Percentiles rank a stretch among this genome's conserved stretches.
Evolutionary conservation across 163 green algal species (phyloP).

Genomic region (Prototheca cutis): DNA sequence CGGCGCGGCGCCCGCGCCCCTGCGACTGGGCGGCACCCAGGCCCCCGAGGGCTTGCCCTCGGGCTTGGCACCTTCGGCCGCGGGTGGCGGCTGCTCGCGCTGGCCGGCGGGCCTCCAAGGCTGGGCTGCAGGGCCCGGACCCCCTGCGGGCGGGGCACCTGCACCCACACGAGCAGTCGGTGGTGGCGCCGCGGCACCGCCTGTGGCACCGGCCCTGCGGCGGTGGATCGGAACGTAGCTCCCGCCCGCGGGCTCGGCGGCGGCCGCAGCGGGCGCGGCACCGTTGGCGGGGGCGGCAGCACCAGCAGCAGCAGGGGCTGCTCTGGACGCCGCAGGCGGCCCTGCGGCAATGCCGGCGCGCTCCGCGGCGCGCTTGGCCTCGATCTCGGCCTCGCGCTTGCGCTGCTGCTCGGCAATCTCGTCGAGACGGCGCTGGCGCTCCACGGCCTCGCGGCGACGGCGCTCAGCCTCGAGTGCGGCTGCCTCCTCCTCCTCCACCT

Average conservation of each 20-base stretch:
- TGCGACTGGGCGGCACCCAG: too few relatives aligned
- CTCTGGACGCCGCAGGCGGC: not conserved
- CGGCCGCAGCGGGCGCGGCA: not conserved
- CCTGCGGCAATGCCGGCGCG: not conserved
- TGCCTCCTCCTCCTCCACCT: slow-evolving; percentile 41
- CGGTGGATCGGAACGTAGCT: too few relatives aligned
- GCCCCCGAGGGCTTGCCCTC: too few relatives aligned
- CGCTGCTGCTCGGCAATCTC: slow-evolving; percentile 50
- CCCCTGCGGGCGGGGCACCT: too few relatives aligned
- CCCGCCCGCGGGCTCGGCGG: not conserved
- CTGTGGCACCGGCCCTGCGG: too few relatives aligned
- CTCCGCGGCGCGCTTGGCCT: slow-evolving; percentile 22
- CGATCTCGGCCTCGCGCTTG: slow-evolving; percentile 57
- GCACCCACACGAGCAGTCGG: too few relatives aligned
- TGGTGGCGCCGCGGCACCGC: too few relatives aligned
- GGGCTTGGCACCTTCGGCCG: too few relatives aligned
- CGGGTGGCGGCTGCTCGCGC: too few relatives aligned
- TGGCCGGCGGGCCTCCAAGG: too few relatives aligned
- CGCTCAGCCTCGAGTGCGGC: slow-evolving; percentile 53
- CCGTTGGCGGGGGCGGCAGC: not conserved
- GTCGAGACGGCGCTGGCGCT: slow-evolving; percentile 53
- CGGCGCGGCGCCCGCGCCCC: too few relatives aligned
- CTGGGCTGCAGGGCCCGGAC: too few relatives aligned
- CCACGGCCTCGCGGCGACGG: slow-evolving; percentile 34
- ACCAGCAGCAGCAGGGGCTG: not conserved